Evolutionary conservation across 345 rosid genomes (phyloP).

Genomic region (Gynandropsis gynandra): DNA sequence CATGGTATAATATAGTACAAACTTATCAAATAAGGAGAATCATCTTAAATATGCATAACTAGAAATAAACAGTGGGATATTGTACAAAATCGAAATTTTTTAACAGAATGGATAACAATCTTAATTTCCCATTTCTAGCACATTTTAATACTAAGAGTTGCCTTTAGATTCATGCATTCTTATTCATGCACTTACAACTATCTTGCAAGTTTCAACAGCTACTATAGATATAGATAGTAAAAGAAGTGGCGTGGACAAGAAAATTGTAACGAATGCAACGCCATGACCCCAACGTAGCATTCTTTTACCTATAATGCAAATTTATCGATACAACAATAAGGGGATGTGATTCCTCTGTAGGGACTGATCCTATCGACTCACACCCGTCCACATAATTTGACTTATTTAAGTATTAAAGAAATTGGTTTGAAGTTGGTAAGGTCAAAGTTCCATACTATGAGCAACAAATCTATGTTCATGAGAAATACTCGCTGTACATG

Average conservation of each 20-base stretch:
- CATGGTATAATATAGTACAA: not conserved
- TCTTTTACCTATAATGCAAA: not conserved
- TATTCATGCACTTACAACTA: not conserved
- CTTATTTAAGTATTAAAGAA: slow-evolving; percentile 1
- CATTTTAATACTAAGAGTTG: not conserved
- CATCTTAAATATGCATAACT: not conserved
- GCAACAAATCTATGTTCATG: not conserved
- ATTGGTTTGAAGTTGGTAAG: not conserved
- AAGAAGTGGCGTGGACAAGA: no score
- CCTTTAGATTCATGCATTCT: slow-evolving; percentile 1
- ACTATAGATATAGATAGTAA: no score
- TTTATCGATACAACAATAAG: not conserved
- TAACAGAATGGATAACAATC: not conserved
- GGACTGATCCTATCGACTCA: not conserved
- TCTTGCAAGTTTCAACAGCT: no score
- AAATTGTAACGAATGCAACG: no score
- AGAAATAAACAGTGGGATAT: not conserved
- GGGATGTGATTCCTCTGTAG: slow-evolving; percentile 2
- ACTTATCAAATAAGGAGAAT: not conserved
- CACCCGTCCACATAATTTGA: not conserved
- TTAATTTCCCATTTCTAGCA: not conserved
- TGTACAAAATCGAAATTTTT: slow-evolving; percentile 2
- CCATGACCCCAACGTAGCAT: not conserved
- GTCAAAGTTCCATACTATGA: not conserved
- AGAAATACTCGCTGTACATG: not conserved